Conservation (phyloP, 148 eudicot genomes). For the Nepenthes mirabilis region DNA sequence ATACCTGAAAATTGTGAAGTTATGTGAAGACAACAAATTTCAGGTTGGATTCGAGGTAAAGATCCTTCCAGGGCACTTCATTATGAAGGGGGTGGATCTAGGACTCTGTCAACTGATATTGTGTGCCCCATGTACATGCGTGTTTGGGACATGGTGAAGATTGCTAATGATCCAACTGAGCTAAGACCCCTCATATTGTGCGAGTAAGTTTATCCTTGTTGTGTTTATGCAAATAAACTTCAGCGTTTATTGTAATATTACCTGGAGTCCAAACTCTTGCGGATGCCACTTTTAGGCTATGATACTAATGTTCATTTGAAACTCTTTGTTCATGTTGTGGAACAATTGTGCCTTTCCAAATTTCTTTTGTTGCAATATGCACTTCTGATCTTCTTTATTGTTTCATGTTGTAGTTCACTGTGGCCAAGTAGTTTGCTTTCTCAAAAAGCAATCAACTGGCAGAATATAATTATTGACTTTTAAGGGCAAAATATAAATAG, state of each 20-base stretch:
- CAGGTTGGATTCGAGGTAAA: slow-evolving; percentile 88
- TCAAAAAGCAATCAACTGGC: too few relatives aligned
- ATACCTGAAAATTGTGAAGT: neutral
- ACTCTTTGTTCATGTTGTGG: too few relatives aligned
- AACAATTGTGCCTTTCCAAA: too few relatives aligned
- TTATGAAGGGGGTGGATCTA: slow-evolving; percentile 97
- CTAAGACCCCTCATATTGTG: slow-evolving; percentile 81
- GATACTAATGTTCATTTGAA: too few relatives aligned
- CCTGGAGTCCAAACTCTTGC: neutral
- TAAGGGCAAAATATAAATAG: too few relatives aligned
- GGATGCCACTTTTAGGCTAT: neutral
- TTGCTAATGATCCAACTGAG: slow-evolving; percentile 85
- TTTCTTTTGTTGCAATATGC: too few relatives aligned
- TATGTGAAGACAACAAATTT: slow-evolving; percentile 8
- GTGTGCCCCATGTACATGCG: slow-evolving; percentile 99
- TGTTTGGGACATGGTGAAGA: slow-evolving; percentile 73
- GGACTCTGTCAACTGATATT: slow-evolving; percentile 90
- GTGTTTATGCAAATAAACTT: neutral
- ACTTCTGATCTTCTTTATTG: too few relatives aligned
- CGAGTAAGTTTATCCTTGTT: slow-evolving; percentile 56
- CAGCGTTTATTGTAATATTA: neutral
- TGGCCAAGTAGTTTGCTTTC: too few relatives aligned
- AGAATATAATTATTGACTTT: too few relatives aligned
- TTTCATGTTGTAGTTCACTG: too few relatives aligned
- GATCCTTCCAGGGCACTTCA: slow-evolving; percentile 84